Percentiles rank a stretch among this genome's conserved stretches.
Conservation (phyloP, 192 early-diverging fungal genomes). For the Umbelopsis sp. region DNA sequence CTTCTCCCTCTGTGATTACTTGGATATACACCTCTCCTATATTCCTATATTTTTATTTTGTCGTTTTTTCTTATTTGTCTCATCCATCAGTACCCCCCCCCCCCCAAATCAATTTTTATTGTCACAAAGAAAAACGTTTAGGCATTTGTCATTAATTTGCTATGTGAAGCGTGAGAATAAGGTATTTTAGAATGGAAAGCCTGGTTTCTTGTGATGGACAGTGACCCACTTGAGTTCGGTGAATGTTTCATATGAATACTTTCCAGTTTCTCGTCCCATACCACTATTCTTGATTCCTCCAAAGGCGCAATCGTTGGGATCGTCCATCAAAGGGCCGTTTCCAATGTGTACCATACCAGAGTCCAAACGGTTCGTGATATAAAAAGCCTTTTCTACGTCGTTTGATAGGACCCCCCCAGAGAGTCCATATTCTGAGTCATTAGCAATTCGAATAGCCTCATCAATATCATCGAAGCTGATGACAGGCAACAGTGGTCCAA, state of each 20-base stretch:
- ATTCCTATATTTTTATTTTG: background rate
- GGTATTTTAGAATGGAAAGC: background rate
- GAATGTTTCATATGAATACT: conserved; percentile 55
- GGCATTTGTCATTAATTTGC: no score
- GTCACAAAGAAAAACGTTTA: background rate
- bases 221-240: conserved; percentile 41
- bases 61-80: background rate
- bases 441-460: conserved; percentile 66
- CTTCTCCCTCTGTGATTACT: conserved; percentile 8
- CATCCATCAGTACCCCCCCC: background rate
- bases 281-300: conserved; percentile 54
- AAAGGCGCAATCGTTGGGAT: conserved; percentile 51
- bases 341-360: conserved; percentile 61
- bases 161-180: background rate
- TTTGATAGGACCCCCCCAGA: conserved; percentile 54
- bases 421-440: conserved; percentile 57
- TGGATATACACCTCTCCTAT: conserved; percentile 10
- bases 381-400: conserved; percentile 46
- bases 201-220: conserved; percentile 8
- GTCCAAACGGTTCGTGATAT: conserved; percentile 49
- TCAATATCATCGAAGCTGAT: conserved; percentile 63
- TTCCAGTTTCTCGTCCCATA: conserved; percentile 54
- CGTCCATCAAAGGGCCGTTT: conserved; percentile 56
- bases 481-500: conserved; percentile 90
- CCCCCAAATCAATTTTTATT: background rate